Evolutionary conservation across 495 filamentous ascomycete species (phyloP).

Genomic region (Xylaria intraflava): DNA sequence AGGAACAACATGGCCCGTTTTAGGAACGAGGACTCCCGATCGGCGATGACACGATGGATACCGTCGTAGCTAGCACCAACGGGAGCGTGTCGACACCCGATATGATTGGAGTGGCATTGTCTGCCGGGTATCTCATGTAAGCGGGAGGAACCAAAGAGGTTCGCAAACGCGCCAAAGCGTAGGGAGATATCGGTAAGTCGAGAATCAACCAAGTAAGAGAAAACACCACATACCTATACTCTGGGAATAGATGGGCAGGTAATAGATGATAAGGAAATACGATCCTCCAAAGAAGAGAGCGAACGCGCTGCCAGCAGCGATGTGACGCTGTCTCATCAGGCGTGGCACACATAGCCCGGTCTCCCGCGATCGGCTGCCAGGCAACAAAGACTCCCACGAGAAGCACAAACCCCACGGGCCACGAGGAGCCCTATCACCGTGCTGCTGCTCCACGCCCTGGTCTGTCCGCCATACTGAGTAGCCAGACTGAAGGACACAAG

Average conservation of each 20-base stretch:
- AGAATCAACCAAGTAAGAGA: too few relatives aligned
- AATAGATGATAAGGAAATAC: slow-evolving; percentile 49
- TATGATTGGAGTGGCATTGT: slow-evolving; percentile 37
- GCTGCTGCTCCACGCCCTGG: slow-evolving; percentile 36
- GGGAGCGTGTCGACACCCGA: slow-evolving; percentile 50
- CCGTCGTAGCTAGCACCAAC: slow-evolving; percentile 34
- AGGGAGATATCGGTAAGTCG: too few relatives aligned
- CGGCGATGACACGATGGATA: slow-evolving; percentile 31
- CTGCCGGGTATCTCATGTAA: too few relatives aligned
- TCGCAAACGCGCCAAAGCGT: not conserved
- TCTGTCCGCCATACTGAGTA: slow-evolving; percentile 43
- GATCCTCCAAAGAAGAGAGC: slow-evolving; percentile 37
- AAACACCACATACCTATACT: slow-evolving; percentile 26
- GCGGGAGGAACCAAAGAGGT: too few relatives aligned
- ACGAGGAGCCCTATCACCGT: slow-evolving; percentile 44
- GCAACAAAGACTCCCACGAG: too few relatives aligned
- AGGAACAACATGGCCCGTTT: slow-evolving; percentile 29
- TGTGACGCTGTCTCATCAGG: too few relatives aligned
- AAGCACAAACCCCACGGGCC: too few relatives aligned
- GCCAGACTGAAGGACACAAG: slow-evolving; percentile 40
- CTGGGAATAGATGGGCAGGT: slow-evolving; percentile 61
- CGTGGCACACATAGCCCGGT: too few relatives aligned
- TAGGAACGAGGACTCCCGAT: slow-evolving; percentile 25
- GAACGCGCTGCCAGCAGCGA: too few relatives aligned
- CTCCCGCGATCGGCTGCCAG: too few relatives aligned